A percentile compares a stretch with the other conserved stretches of the same genome.
phyloP scores from a whole-genome alignment of 495 filamentous ascomycete species.

The Viridothelium virens region DNA sequence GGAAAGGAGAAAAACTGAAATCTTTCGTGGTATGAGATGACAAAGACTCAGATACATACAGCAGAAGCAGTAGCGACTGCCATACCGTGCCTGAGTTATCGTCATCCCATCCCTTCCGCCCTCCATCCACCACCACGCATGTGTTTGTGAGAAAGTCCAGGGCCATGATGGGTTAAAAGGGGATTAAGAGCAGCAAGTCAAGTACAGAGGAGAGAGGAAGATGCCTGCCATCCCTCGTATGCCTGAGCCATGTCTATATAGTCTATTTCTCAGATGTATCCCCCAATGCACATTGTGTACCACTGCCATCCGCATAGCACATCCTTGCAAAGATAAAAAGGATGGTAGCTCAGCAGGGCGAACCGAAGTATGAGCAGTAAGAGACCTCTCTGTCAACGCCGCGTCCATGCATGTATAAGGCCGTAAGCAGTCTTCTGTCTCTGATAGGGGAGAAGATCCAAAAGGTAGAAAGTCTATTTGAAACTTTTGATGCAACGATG shows the following conservation, averaged over 20 bases:
- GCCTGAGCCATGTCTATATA: constrained; percentile 9
- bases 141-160: background rate
- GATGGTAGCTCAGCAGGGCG: background rate
- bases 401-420: background rate
- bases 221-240: background rate
- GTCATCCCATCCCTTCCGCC: background rate
- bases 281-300: background rate
- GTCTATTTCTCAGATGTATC: background rate
- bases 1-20: background rate
- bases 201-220: background rate
- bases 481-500: constrained; percentile 1
- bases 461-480: background rate
- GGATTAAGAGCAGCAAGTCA: too few species aligned
- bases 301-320: background rate
- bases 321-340: too few species aligned
- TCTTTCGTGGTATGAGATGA: background rate
- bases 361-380: background rate
- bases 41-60: background rate
- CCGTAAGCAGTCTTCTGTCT: background rate
- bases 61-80: background rate
- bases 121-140: background rate
- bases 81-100: background rate
- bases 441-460: background rate
- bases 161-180: background rate
- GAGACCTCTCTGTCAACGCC: constrained; percentile 3